Conservation (phyloP, 306 rosid species). For the Vigna reflexopilosa region DNA sequence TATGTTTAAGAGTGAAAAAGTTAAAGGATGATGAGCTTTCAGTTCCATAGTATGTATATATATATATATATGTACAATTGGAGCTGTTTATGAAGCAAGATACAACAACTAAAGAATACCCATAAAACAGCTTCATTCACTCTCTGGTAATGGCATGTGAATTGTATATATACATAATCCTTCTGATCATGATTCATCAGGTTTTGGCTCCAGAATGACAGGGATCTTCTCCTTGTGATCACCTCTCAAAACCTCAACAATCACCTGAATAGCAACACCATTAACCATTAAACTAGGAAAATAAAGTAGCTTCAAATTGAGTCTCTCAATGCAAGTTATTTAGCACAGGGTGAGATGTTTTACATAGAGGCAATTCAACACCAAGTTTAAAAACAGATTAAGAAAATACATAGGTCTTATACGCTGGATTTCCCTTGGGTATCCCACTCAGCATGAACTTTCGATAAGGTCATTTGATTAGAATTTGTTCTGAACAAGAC, state of each 20-base stretch:
- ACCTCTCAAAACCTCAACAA: slow-evolving; percentile 93
- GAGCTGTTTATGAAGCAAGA: slow-evolving; percentile 36
- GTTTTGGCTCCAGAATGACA: slow-evolving; percentile 85
- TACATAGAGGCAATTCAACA: neutral
- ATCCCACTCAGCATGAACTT: neutral
- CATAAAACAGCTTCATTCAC: slow-evolving; percentile 42
- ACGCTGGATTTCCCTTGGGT: neutral
- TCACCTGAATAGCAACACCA: slow-evolving; percentile 62
- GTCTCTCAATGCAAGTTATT: neutral
- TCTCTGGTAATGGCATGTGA: slow-evolving; percentile 33
- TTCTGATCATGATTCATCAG: slow-evolving; percentile 68
- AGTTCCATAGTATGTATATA: slow-evolving; percentile 16
- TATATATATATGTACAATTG: slow-evolving; percentile 43
- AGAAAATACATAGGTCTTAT: slow-evolving; percentile 7
- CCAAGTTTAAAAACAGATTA: slow-evolving; percentile 1
- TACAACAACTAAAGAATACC: slow-evolving; percentile 46
- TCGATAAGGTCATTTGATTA: neutral
- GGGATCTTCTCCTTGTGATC: slow-evolving; percentile 96
- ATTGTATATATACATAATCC: slow-evolving; percentile 46
- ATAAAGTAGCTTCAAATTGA: slow-evolving; percentile 6
- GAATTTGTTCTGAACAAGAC: neutral
- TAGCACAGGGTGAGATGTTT: neutral
- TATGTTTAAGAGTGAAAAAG: slow-evolving; percentile 6
- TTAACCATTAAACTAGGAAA: neutral
- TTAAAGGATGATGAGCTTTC: slow-evolving; percentile 25